Conservation (phyloP, 2,329 filamentous ascomycete species). For the Paracoccidioides lutzii region DNA sequence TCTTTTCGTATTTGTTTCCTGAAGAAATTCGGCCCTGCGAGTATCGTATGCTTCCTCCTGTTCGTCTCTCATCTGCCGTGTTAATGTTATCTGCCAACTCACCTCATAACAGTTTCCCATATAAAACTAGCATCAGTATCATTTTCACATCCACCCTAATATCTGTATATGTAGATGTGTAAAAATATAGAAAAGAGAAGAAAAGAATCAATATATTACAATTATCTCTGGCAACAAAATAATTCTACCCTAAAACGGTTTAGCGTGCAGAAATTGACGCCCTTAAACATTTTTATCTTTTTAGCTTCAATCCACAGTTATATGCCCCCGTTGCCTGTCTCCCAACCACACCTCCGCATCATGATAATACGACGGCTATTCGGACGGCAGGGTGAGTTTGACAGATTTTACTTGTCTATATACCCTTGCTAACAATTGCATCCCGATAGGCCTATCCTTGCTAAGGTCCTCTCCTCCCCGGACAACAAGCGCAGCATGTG, state of each 20-base stretch:
- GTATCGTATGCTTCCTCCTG: background rate
- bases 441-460: background rate
- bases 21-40: background rate
- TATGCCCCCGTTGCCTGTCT: conserved; percentile 7
- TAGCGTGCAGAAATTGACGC: background rate
- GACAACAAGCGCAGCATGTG: background rate
- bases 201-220: background rate
- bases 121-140: background rate
- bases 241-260: background rate
- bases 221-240: background rate
- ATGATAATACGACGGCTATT: conserved; percentile 32
- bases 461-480: background rate
- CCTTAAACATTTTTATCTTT: background rate
- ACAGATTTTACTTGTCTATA: background rate
- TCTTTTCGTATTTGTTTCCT: background rate
- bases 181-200: background rate
- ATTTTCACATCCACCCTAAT: background rate
- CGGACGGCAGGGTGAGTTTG: conserved; percentile 28
- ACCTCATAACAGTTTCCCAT: background rate
- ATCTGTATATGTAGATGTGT: background rate
- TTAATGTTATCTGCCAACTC: background rate
- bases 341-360: conserved; percentile 10
- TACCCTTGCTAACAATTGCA: background rate
- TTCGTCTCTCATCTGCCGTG: background rate
- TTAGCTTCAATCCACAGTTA: background rate